These are phyloP conservation scores for Apophysomyces ossiformis DNA, from an alignment of 371 early-diverging fungal species.

Conservation along the genomic window DNA sequence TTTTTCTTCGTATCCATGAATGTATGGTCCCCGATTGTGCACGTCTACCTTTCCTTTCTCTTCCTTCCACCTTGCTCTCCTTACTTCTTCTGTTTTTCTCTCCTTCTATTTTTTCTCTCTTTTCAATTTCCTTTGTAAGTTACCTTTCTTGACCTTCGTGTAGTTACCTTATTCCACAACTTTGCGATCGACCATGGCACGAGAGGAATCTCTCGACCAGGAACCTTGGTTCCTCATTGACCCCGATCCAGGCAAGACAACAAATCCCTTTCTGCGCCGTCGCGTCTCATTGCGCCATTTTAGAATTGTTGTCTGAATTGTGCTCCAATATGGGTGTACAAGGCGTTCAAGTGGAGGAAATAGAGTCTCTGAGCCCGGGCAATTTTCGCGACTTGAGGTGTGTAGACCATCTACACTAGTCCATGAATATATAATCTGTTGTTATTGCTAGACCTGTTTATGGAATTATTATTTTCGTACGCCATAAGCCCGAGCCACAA, in stretches of 20 bases:
- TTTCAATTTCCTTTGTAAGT: background rate
- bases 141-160: no score
- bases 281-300: constrained; percentile 13
- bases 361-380: constrained; percentile 29
- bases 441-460: constrained; percentile 32
- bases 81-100: constrained; percentile 10
- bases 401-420: background rate
- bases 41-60: constrained; percentile 9
- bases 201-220: constrained; percentile 20
- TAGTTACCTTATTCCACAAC: background rate
- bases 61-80: constrained; percentile 11
- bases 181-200: constrained; percentile 15
- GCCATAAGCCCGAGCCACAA: constrained; percentile 23
- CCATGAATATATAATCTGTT: no score
- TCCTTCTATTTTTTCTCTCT: background rate
- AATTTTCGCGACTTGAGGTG: constrained; percentile 25
- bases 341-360: constrained; percentile 39
- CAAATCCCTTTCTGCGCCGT: background rate
- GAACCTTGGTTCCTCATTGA: constrained; percentile 29
- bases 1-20: no score
- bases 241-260: constrained; percentile 23
- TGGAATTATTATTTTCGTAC: constrained; percentile 41
- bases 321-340: constrained; percentile 30
- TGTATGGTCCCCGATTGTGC: no score
- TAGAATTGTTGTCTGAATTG: constrained; percentile 30